Evolutionary conservation across 441 rosid genomes (phyloP).

Genomic region (Euphorbia neoarborescens): DNA sequence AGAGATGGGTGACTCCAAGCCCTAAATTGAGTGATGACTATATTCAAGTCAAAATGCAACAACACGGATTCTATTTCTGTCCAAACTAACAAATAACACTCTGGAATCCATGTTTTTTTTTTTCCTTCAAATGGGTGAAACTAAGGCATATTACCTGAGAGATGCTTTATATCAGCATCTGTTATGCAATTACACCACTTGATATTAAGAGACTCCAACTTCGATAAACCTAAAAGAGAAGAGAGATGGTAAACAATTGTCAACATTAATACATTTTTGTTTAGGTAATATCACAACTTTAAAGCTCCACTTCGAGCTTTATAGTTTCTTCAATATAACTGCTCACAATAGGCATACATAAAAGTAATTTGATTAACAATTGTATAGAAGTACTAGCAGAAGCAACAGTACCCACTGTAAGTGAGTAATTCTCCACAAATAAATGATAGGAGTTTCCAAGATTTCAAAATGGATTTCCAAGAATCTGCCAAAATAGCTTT

Average conservation of each 20-base stretch:
- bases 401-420: not conserved
- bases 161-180: conserved; percentile 59
- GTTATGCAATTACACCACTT: conserved; percentile 72
- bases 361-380: not conserved
- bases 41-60: not conserved
- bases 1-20: not conserved
- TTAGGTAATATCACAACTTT: not conserved
- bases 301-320: not conserved
- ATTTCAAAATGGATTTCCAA: conserved; percentile 3
- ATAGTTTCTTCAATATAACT: not conserved
- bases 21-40: not conserved
- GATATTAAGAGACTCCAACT: conserved; percentile 58
- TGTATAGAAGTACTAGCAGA: not conserved
- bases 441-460: not conserved
- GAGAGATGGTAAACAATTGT: not conserved
- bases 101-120: not conserved
- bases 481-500: not conserved
- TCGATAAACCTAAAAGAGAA: conserved; percentile 38
- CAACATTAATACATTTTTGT: not conserved
- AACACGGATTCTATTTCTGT: not conserved
- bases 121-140: not conserved
- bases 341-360: not conserved
- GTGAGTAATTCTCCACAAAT: not conserved
- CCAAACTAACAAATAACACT: not conserved
- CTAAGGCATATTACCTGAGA: conserved; percentile 41